These are phyloP conservation scores for Secale cereale DNA, from an alignment of 176 grass and related monocot species.

Conservation along the genomic window DNA sequence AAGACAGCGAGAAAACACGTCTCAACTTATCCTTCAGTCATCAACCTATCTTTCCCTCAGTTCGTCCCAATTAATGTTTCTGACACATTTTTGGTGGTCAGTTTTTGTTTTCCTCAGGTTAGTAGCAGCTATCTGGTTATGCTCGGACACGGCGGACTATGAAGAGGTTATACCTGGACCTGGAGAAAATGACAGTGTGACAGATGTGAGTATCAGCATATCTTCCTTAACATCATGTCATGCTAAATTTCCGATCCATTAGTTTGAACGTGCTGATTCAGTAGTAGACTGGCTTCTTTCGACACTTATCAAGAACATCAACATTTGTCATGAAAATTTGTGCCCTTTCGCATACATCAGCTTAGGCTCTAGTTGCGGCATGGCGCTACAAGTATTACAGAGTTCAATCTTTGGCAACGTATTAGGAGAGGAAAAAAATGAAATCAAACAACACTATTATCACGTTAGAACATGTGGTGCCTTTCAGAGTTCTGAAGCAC, in stretches of 20 bases:
- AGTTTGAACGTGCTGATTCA: not conserved
- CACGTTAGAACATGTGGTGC: not conserved
- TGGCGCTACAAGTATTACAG: not conserved
- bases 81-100: slow-evolving; percentile 26
- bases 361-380: not conserved
- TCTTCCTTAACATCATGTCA: not conserved
- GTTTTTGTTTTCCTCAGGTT: slow-evolving; percentile 43
- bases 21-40: not conserved
- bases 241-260: slow-evolving; percentile 11
- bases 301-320: not conserved
- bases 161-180: not conserved
- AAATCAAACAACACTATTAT: not conserved
- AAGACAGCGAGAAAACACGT: slow-evolving; percentile 23
- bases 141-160: slow-evolving; percentile 10
- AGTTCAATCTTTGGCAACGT: too few relatives aligned
- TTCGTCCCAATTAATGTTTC: not conserved
- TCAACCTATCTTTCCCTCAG: not conserved
- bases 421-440: not conserved
- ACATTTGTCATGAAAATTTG: not conserved
- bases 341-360: not conserved
- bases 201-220: slow-evolving; percentile 8
- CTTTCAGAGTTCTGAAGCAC: not conserved
- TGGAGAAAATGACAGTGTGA: not conserved
- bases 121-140: slow-evolving; percentile 33
- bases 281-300: not conserved